A percentile compares a stretch with the other conserved stretches of the same genome.
Evolutionary conservation across 2,329 filamentous ascomycete species (phyloP).

Genomic region (Verruconis gallopava): DNA sequence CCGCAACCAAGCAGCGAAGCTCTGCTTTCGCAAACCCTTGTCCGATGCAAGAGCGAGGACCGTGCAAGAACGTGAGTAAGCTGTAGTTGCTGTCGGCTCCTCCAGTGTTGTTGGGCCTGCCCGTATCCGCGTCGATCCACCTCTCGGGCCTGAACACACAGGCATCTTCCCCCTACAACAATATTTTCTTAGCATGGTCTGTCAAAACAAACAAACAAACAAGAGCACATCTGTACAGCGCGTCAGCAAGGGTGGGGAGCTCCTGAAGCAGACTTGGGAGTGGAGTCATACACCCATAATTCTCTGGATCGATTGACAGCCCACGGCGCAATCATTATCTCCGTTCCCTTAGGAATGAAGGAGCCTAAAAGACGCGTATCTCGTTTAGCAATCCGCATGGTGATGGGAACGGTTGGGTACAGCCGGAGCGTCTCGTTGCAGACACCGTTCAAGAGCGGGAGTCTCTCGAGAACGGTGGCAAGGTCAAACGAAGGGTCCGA

Average conservation of each 20-base stretch:
- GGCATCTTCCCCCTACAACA: constrained; percentile 27
- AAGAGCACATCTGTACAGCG: too few relatives aligned
- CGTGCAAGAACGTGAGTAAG: constrained; percentile 32
- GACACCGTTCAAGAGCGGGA: constrained; percentile 34
- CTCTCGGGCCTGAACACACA: constrained; percentile 30
- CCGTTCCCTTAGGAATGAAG: constrained; percentile 26
- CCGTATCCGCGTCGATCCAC: constrained; percentile 29
- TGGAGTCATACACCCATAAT: too few relatives aligned
- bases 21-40: constrained; percentile 26
- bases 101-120: constrained; percentile 27
- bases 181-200: too few relatives aligned
- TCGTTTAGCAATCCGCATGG: constrained; percentile 20
- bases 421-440: constrained; percentile 30
- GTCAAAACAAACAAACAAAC: too few relatives aligned
- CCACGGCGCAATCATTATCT: constrained; percentile 25
- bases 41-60: constrained; percentile 26
- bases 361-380: constrained; percentile 23
- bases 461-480: constrained; percentile 26
- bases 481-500: constrained; percentile 17
- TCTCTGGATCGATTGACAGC: constrained; percentile 29
- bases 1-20: constrained; percentile 24
- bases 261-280: too few relatives aligned
- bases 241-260: too few relatives aligned
- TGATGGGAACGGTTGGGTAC: constrained; percentile 25
- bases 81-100: constrained; percentile 25